phyloP scores from a whole-genome alignment of 2,329 filamentous ascomycete species.

The Alternaria dauci region DNA sequence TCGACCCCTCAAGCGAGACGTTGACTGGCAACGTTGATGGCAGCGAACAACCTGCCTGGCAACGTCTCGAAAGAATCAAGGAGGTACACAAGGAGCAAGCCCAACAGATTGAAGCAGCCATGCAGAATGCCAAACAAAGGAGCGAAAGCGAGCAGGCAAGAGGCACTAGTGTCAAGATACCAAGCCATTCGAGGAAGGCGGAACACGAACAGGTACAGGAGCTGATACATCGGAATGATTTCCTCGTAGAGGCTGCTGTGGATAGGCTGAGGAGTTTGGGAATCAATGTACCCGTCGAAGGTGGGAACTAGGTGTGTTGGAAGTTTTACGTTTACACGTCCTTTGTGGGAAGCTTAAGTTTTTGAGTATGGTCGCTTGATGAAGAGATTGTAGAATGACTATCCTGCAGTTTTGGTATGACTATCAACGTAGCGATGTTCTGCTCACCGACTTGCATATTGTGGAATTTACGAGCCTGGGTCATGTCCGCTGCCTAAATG shows the following conservation, averaged over 20 bases:
- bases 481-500: no score
- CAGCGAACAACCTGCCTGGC: slow-evolving; percentile 53
- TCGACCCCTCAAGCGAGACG: slow-evolving; percentile 43
- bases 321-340: background rate
- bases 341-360: background rate
- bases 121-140: slow-evolving; percentile 25
- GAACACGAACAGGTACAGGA: slow-evolving; percentile 47
- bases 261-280: slow-evolving; percentile 41
- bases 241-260: slow-evolving; percentile 45
- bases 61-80: slow-evolving; percentile 66
- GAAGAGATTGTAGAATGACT: background rate
- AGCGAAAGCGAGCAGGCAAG: slow-evolving; percentile 22
- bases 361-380: background rate
- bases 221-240: slow-evolving; percentile 44
- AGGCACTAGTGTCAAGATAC: slow-evolving; percentile 37
- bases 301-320: background rate
- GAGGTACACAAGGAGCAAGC: slow-evolving; percentile 62
- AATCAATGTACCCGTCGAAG: slow-evolving; percentile 31
- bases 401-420: background rate
- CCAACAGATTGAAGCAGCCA: slow-evolving; percentile 35
- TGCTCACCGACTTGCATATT: background rate
- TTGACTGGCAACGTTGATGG: slow-evolving; percentile 45
- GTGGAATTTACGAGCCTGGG: background rate
- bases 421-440: background rate
- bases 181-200: slow-evolving; percentile 43